Percentiles rank a stretch among this genome's conserved stretches.
Evolutionary conservation across 2,329 filamentous ascomycete genomes (phyloP).

Genomic region (Aspergillus eucalypticola): DNA sequence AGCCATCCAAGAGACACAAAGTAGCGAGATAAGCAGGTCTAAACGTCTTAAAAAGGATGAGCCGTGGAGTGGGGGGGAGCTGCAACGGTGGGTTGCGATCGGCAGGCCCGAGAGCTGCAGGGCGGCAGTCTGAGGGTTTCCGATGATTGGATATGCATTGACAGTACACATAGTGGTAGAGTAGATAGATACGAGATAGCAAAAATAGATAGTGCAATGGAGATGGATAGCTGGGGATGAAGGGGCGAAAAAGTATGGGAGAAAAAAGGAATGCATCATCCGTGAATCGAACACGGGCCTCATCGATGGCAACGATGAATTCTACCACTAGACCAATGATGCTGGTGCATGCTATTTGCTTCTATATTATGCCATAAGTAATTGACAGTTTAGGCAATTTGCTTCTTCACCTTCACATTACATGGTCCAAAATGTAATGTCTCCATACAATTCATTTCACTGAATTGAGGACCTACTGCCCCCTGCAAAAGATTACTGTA

Average conservation of each 20-base stretch:
- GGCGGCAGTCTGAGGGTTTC: neutral
- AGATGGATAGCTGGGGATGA: neutral
- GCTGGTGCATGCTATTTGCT: conserved; percentile 17
- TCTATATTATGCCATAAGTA: neutral
- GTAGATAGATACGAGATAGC: neutral
- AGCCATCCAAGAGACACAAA: too few relatives aligned
- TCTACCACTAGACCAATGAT: conserved; percentile 50
- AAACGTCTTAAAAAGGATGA: too few relatives aligned
- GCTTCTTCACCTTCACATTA: too few relatives aligned
- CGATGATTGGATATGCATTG: too few relatives aligned
- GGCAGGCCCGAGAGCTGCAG: neutral
- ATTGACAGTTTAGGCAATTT: too few relatives aligned
- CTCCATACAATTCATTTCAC: too few relatives aligned
- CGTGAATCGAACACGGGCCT: conserved; percentile 51
- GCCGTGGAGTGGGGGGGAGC: neutral
- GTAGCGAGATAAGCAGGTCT: too few relatives aligned
- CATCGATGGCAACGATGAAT: conserved; percentile 50
- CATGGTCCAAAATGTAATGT: too few relatives aligned
- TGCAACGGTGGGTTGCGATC: neutral
- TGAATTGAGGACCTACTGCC: too few relatives aligned
- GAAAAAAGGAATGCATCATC: conserved; percentile 42
- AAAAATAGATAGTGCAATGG: neutral
- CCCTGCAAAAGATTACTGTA: too few relatives aligned
- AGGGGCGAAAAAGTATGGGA: neutral
- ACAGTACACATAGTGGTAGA: neutral